Percentiles rank a stretch among this genome's conserved stretches.
Conservation (phyloP, 164 flowering plant species). For the Santalum album region DNA sequence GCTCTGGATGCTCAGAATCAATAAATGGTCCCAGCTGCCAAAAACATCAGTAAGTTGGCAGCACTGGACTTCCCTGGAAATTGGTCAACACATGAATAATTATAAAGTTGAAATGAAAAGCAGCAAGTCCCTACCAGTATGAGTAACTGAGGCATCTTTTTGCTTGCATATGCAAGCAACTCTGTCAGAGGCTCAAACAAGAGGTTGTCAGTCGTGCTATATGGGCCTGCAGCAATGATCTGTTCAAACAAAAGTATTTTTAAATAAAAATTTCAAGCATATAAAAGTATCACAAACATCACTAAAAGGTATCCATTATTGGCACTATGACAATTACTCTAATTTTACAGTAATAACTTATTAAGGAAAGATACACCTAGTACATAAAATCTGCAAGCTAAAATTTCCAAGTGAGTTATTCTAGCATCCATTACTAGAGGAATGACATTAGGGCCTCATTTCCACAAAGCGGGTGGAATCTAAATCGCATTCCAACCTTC, state of each 20-base stretch:
- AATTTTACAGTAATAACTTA: no score
- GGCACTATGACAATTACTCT: no score
- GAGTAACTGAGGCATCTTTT: slow-evolving; percentile 85
- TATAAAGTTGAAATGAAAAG: slow-evolving; percentile 1
- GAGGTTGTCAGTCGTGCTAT: slow-evolving; percentile 83
- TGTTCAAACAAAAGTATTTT: slow-evolving; percentile 19
- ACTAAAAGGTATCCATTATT: background rate
- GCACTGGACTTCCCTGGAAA: slow-evolving; percentile 3
- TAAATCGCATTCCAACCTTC: no score
- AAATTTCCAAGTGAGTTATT: no score
- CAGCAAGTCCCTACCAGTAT: slow-evolving; percentile 43
- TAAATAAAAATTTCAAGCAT: background rate
- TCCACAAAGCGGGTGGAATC: no score
- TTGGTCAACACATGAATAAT: no score
- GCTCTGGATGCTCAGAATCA: slow-evolving; percentile 92
- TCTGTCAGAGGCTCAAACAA: slow-evolving; percentile 84
- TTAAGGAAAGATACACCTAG: no score
- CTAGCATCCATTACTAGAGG: no score
- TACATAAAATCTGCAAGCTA: no score
- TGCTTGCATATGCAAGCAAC: slow-evolving; percentile 71
- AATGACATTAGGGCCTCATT: no score
- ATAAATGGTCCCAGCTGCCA: slow-evolving; percentile 91
- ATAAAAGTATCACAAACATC: background rate
- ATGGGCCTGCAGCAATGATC: slow-evolving; percentile 96
- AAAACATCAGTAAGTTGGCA: slow-evolving; percentile 9